Conservation (phyloP, 805 yeast species). For the Wickerhamia fluorescens region DNA sequence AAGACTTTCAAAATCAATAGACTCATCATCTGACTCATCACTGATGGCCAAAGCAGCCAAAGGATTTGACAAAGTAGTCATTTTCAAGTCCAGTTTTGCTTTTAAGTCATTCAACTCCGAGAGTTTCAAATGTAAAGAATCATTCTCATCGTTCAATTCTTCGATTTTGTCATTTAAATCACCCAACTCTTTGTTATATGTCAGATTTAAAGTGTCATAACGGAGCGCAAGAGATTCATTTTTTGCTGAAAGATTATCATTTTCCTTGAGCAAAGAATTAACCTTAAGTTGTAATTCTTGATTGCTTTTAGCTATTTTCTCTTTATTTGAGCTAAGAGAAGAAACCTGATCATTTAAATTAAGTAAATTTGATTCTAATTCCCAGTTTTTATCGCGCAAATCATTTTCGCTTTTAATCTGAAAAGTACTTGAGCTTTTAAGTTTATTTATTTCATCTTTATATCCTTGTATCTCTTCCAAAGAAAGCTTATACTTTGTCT, state of each 20-base stretch:
- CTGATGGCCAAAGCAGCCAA: slow-evolving; percentile 10
- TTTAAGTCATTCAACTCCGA: slow-evolving; percentile 5
- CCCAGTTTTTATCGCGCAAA: slow-evolving; percentile 58
- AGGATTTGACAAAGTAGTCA: slow-evolving; percentile 1
- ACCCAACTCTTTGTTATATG: slow-evolving; percentile 35
- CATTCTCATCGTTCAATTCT: slow-evolving; percentile 66
- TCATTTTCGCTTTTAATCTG: slow-evolving; percentile 39
- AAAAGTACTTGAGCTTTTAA: slow-evolving; percentile 24
- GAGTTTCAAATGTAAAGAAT: slow-evolving; percentile 40
- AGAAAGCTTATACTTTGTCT: slow-evolving; percentile 34
- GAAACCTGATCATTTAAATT: slow-evolving; percentile 37
- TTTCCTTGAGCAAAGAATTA: slow-evolving; percentile 31
- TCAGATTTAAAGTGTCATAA: slow-evolving; percentile 26
- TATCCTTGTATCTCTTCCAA: slow-evolving; percentile 36
- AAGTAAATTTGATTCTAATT: slow-evolving; percentile 48
- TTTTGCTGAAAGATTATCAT: slow-evolving; percentile 41
- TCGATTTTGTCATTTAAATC: slow-evolving; percentile 46
- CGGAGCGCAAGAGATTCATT: slow-evolving; percentile 35
- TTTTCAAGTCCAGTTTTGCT: slow-evolving; percentile 9
- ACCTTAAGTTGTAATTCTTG: slow-evolving; percentile 28
- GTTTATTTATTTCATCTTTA: slow-evolving; percentile 28
- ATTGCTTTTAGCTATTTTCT: slow-evolving; percentile 24
- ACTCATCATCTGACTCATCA: slow-evolving; percentile 30
- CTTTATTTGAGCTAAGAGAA: slow-evolving; percentile 33
- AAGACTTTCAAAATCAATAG: slow-evolving; percentile 25